A percentile compares a stretch with the other conserved stretches of the same genome.
phyloP scores from a whole-genome alignment of 768 basidiomycete species.

The Boletus pseudo-olivaceus region DNA sequence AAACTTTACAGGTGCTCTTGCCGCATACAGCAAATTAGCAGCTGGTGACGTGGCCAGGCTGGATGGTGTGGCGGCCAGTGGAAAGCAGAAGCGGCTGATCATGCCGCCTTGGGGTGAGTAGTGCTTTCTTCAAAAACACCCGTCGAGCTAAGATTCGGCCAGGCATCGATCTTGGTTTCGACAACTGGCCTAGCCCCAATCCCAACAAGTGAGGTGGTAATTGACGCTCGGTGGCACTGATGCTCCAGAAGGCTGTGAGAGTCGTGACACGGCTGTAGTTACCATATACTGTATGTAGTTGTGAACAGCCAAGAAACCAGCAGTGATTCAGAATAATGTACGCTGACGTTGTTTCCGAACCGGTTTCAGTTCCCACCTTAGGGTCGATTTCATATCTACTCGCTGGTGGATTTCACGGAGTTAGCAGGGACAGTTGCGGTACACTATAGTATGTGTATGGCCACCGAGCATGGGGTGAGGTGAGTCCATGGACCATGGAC shows the following conservation, averaged over 20 bases:
- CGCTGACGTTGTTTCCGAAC: not conserved
- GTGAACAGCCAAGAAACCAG: not conserved
- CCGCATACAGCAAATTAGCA: conserved; percentile 45
- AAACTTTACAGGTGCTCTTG: conserved; percentile 52
- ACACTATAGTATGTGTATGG: too few species aligned
- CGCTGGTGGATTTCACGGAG: not conserved
- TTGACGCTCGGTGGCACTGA: not conserved
- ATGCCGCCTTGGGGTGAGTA: conserved; percentile 68
- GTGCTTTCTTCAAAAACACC: not conserved
- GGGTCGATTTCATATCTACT: not conserved
- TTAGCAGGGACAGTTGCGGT: not conserved
- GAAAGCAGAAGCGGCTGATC: conserved; percentile 73
- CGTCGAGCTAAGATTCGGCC: conserved; percentile 13
- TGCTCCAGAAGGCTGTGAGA: not conserved
- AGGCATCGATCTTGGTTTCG: conserved; percentile 69
- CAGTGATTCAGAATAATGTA: not conserved
- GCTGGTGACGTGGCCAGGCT: conserved; percentile 51
- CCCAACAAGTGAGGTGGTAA: conserved; percentile 1
- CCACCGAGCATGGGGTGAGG: not conserved
- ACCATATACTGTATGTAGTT: not conserved
- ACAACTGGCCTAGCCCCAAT: conserved; percentile 46
- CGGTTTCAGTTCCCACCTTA: not conserved
- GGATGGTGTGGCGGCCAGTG: conserved; percentile 52
- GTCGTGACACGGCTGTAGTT: not conserved
- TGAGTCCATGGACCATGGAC: not conserved